Evolutionary conservation across 305 asterid genomes (phyloP).

Genomic region (Fraxinus sp.): DNA sequence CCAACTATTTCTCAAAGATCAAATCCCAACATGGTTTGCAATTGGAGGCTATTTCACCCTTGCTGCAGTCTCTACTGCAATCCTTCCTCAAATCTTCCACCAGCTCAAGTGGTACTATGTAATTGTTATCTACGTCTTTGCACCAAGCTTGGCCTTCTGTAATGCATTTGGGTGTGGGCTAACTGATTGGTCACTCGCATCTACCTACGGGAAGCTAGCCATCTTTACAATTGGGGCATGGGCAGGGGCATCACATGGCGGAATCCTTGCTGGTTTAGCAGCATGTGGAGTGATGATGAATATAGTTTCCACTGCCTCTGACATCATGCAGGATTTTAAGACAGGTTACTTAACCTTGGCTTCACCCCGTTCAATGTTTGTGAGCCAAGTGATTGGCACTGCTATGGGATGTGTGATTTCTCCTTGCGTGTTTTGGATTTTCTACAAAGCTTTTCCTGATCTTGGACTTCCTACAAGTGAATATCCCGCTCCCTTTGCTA

Average conservation of each 20-base stretch:
- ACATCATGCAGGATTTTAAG: constrained; percentile 66
- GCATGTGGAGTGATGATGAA: constrained; percentile 68
- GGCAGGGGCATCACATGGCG: constrained; percentile 56
- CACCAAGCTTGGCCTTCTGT: constrained; percentile 58
- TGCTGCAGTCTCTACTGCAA: constrained; percentile 37
- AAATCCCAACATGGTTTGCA: constrained; percentile 45
- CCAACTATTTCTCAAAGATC: constrained; percentile 47
- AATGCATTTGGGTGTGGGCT: constrained; percentile 65
- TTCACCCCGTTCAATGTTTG: constrained; percentile 59
- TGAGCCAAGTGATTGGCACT: constrained; percentile 65
- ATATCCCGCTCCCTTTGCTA: constrained; percentile 55
- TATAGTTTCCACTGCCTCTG: constrained; percentile 63
- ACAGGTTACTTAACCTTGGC: constrained; percentile 60
- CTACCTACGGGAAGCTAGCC: constrained; percentile 61
- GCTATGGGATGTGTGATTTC: constrained; percentile 55
- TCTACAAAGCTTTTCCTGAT: constrained; percentile 45
- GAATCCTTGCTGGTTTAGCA: constrained; percentile 55
- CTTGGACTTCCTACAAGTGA: constrained; percentile 34
- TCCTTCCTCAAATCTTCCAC: constrained; percentile 48
- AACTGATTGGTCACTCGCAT: constrained; percentile 58
- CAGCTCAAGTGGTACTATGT: constrained; percentile 60
- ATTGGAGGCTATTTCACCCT: constrained; percentile 40
- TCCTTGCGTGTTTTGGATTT: constrained; percentile 59
- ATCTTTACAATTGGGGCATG: constrained; percentile 57
- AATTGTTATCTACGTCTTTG: constrained; percentile 41